phyloP scores from a whole-genome alignment of 2,329 filamentous ascomycete species.

The Myriosclerotinia scirpicola region DNA sequence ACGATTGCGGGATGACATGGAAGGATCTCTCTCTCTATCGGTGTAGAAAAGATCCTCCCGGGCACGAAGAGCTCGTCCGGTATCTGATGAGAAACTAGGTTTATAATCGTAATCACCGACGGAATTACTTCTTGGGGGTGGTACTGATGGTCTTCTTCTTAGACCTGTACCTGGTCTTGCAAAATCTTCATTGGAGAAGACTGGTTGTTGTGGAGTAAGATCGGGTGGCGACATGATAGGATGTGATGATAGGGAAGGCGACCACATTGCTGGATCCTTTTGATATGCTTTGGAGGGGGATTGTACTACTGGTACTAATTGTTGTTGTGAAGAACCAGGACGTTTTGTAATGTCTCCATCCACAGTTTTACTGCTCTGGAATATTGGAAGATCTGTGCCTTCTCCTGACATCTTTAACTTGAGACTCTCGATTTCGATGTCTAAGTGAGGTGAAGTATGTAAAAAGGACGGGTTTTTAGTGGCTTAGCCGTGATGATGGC shows the following conservation, averaged over 20 bases:
- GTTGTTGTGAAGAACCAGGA: constrained; percentile 14
- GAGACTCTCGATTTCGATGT: constrained; percentile 13
- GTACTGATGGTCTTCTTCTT: constrained; percentile 13
- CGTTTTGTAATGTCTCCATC: constrained; percentile 6
- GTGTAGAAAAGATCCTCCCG: constrained; percentile 15
- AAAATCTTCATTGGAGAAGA: constrained; percentile 22
- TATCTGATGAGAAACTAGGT: constrained; percentile 15
- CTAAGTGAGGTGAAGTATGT: constrained; percentile 13
- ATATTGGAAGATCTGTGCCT: constrained; percentile 15
- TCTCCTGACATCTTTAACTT: constrained; percentile 13
- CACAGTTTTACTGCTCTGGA: constrained; percentile 2
- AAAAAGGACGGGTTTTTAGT: constrained; percentile 9
- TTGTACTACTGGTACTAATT: constrained; percentile 4
- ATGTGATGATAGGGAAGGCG: constrained; percentile 15
- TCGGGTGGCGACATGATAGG: constrained; percentile 20
- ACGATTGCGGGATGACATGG: constrained; percentile 9
- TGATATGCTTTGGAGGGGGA: constrained; percentile 6
- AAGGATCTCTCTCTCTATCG: constrained; percentile 13
- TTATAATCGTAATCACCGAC: constrained; percentile 19
- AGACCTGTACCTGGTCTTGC: constrained; percentile 10
- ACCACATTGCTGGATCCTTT: constrained; percentile 18
- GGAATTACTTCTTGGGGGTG: constrained; percentile 14
- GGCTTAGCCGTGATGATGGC: not conserved
- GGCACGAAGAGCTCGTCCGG: constrained; percentile 7
- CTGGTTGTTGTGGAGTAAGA: not conserved